Evolutionary conservation across 768 basidiomycete genomes (phyloP).

Genomic region (Lyophyllum decastes): DNA sequence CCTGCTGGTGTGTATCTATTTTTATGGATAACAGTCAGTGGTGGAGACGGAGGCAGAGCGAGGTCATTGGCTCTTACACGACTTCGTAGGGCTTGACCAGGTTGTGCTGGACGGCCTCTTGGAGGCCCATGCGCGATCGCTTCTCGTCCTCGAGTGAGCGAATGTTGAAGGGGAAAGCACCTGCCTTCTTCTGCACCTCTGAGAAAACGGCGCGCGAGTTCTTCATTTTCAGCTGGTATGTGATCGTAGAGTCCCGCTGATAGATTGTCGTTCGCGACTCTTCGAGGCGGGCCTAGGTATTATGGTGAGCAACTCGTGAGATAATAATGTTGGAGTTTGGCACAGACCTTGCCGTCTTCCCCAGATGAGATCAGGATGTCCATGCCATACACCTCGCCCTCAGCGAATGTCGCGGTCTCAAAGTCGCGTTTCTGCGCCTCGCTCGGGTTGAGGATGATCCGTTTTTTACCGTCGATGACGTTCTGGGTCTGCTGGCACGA

Average conservation of each 20-base stretch:
- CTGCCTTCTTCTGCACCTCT: constrained; percentile 97
- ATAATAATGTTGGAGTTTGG: not conserved
- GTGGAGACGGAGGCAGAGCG: not conserved
- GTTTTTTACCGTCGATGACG: constrained; percentile 94
- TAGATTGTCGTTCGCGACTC: constrained; percentile 92
- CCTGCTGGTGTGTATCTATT: constrained; percentile 75
- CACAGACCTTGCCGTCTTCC: constrained; percentile 84
- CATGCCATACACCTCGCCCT: constrained; percentile 94
- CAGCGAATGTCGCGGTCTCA: constrained; percentile 83
- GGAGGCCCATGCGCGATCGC: constrained; percentile 90
- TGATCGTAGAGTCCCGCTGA: constrained; percentile 83
- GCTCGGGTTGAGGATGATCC: constrained; percentile 88
- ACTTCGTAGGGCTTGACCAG: constrained; percentile 96
- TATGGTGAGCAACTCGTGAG: not conserved
- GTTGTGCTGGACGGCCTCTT: constrained; percentile 94
- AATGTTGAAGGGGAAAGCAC: constrained; percentile 97
- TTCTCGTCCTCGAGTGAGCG: constrained; percentile 95
- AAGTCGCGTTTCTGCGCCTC: constrained; percentile 85
- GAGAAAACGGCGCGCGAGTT: constrained; percentile 95
- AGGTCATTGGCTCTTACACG: constrained; percentile 53
- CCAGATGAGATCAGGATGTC: constrained; percentile 88
- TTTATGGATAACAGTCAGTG: constrained; percentile 4
- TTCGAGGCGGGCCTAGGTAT: constrained; percentile 76
- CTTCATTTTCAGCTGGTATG: constrained; percentile 98
- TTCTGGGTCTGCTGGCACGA: constrained; percentile 95